Conservation (phyloP, 495 filamentous ascomycete species). For the Hyaloscypha hepaticicola region DNA sequence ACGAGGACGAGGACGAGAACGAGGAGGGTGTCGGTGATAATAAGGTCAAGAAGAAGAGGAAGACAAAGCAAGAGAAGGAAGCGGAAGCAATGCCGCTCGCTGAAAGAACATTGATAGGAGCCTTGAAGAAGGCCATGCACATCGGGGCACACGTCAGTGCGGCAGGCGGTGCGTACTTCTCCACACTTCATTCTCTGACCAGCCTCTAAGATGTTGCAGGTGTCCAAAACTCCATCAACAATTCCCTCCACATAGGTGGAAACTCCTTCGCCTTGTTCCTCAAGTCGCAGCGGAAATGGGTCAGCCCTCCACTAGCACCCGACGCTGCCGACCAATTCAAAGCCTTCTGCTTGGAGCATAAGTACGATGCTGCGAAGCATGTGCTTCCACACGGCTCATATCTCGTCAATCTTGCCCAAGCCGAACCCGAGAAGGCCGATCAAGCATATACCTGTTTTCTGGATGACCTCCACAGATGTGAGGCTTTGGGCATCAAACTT, state of each 20-base stretch:
- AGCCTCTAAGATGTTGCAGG: conserved; percentile 45
- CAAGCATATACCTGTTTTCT: conserved; percentile 85
- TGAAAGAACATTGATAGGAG: conserved; percentile 56
- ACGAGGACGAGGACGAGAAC: conserved; percentile 13
- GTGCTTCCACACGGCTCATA: conserved; percentile 93
- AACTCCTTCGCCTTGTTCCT: conserved; percentile 94
- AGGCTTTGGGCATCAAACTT: conserved; percentile 79
- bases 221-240: conserved; percentile 83
- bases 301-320: conserved; percentile 71
- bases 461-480: conserved; percentile 86
- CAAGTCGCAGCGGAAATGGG: conserved; percentile 94
- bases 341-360: conserved; percentile 61
- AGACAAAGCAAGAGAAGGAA: conserved; percentile 34
- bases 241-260: conserved; percentile 77
- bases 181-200: not conserved
- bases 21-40: conserved; percentile 23
- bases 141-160: conserved; percentile 90
- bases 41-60: conserved; percentile 30
- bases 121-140: conserved; percentile 67
- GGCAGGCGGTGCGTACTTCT: conserved; percentile 65
- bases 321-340: conserved; percentile 68
- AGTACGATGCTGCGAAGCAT: conserved; percentile 68
- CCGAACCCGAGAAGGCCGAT: conserved; percentile 72
- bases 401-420: conserved; percentile 90
- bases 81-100: conserved; percentile 60